Conservation (phyloP, 495 filamentous ascomycete species). For the Neurospora cerealis region DNA sequence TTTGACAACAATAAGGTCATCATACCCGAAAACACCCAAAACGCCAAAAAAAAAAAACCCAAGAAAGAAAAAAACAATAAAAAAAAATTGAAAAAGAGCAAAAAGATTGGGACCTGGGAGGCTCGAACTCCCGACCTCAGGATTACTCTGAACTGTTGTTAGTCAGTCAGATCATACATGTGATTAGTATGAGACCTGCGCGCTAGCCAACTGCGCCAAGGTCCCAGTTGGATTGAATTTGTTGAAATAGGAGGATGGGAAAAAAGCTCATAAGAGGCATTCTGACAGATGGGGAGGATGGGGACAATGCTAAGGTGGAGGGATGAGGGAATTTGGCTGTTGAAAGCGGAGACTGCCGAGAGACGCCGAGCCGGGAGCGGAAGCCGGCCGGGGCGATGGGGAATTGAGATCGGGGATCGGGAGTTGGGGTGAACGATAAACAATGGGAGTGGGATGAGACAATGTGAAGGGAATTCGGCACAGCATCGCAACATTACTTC, state of each 20-base stretch:
- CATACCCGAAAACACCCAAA: not conserved
- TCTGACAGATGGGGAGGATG: too few species aligned
- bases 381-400: not conserved
- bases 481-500: not conserved
- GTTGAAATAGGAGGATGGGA: not conserved
- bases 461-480: not conserved
- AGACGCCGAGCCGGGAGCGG: not conserved
- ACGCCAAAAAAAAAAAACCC: not conserved
- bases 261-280: not conserved
- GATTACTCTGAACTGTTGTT: not conserved
- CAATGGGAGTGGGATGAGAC: not conserved
- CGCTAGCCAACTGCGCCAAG: not conserved
- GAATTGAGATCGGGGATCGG: not conserved
- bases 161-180: not conserved
- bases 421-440: not conserved
- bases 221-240: not conserved
- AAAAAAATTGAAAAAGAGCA: not conserved
- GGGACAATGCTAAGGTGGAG: not conserved
- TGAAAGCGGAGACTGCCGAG: not conserved
- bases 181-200: not conserved
- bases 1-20: too few species aligned
- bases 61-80: too few species aligned
- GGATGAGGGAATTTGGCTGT: not conserved
- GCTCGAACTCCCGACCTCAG: not conserved
- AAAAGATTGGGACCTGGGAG: not conserved